These are phyloP conservation scores for Corchorus olitorius DNA, from an alignment of 345 rosid genomes.

Conservation along the genomic window DNA sequence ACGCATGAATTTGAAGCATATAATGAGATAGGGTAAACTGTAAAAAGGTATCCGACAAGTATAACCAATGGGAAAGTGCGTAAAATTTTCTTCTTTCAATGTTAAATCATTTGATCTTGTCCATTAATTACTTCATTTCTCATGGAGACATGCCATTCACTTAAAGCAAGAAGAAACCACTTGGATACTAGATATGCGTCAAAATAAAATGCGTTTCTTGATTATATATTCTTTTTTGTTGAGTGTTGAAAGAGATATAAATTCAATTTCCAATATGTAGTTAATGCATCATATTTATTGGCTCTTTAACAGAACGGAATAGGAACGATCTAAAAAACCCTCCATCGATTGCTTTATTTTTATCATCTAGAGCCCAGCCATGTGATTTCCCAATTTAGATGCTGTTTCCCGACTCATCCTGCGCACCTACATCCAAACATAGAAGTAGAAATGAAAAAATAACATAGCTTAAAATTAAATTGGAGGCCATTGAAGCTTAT, in stretches of 20 bases:
- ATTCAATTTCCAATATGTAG: background rate
- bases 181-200: background rate
- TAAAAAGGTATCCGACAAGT: background rate
- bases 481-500: slow-evolving; percentile 4
- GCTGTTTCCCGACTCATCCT: background rate
- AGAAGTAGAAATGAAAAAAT: background rate
- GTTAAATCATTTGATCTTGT: background rate
- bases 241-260: slow-evolving; percentile 8
- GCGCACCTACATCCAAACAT: background rate
- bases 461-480: slow-evolving; percentile 5
- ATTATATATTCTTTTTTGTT: background rate
- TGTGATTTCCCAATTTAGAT: slow-evolving; percentile 5
- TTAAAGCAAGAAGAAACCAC: background rate
- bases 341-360: slow-evolving; percentile 6
- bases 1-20: background rate
- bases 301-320: background rate
- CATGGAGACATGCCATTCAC: background rate
- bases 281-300: slow-evolving; percentile 8
- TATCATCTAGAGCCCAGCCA: slow-evolving; percentile 8
- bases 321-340: background rate
- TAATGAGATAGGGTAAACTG: background rate
- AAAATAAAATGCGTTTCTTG: slow-evolving; percentile 3
- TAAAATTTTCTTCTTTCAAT: background rate
- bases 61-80: background rate
- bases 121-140: background rate